Evolutionary conservation across 2,329 filamentous ascomycete genomes (phyloP), one percentile per base, ranked within the genome.

Genomic region (Alternaria ventricosa): DNA sequence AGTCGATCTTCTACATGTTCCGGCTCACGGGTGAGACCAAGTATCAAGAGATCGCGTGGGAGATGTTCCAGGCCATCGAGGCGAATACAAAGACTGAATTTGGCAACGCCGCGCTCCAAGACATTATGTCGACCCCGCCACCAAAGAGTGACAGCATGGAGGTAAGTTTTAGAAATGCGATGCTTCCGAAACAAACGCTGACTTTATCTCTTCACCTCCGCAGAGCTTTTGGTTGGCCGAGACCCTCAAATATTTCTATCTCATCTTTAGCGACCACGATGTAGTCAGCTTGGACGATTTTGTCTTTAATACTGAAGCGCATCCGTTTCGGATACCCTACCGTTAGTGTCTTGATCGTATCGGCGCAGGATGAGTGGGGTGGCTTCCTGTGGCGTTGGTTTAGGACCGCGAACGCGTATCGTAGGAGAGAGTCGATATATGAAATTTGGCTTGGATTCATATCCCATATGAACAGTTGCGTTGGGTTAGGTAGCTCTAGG

Each of bases 1-100:
- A 89, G 71, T 86, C 84, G 9, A 82, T 88, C 13, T 89, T 88
- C 74, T 81, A 88, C 70, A 79, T 89, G 74, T 88, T 88, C 69
- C 83, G 87, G 15, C 85, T 87, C 36, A 88, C 87, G 1, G 87
- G 87, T 15, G 83, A 87, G 57, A 77, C 78, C 44, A 78, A 71
- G 59, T 78, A 81, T 49, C 78, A 81, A 53, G 81, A 83, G 4
- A 77, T 75, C 3, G 84, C 82, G 4, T 85, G 83, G 83, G 78
- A 81, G 2, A 85, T 85, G 82, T 85, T 83, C 67, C 74, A 75
- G 22, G 77, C 80, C 6, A 82, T 85, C 43, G 71, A 76, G 30
- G 76, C 78, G 44, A 73, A 78, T 18, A 83, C 82, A 0, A 66
- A 76, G 43, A 84, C 83, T 2, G 71, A 78, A 6, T 64, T 84